Percentiles rank a stretch among this genome's conserved stretches.
Evolutionary conservation across 2,329 filamentous ascomycete genomes (phyloP).

Genomic region (Colletotrichum incanum): DNA sequence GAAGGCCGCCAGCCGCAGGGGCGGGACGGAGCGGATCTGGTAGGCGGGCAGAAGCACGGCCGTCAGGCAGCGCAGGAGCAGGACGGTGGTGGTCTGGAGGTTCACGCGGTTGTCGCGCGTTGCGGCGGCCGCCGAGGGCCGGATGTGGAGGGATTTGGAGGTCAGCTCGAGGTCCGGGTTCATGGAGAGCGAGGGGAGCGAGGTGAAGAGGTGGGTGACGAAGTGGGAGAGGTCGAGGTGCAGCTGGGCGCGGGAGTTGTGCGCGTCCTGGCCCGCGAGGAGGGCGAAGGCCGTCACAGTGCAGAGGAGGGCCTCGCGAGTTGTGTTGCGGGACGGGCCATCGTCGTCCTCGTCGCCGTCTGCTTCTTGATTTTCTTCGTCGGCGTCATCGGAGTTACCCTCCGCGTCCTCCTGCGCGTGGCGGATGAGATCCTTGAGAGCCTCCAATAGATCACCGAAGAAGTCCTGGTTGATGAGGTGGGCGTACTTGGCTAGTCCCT

Average conservation of each 20-base stretch:
- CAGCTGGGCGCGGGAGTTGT: constrained; percentile 84
- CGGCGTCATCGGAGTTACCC: constrained; percentile 57
- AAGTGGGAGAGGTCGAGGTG: constrained; percentile 96
- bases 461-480: constrained; percentile 99
- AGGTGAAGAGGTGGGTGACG: constrained; percentile 92
- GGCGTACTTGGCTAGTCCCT: constrained; percentile 93
- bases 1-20: constrained; percentile 90
- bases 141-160: constrained; percentile 78
- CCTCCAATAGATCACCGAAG: constrained; percentile 96
- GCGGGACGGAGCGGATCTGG: constrained; percentile 82
- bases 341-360: constrained; percentile 62
- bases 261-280: constrained; percentile 92
- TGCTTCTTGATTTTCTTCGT: constrained; percentile 56
- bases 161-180: constrained; percentile 91
- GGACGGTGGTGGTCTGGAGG: constrained; percentile 92
- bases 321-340: constrained; percentile 76
- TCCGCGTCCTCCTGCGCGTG: constrained; percentile 75
- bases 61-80: constrained; percentile 89
- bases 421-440: constrained; percentile 91
- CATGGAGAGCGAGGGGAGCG: constrained; percentile 82
- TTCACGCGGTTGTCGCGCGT: constrained; percentile 75
- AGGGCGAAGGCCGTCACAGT: constrained; percentile 98
- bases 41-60: constrained; percentile 84
- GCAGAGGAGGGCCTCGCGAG: constrained; percentile 91
- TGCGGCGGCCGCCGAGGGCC: constrained; percentile 56